These are phyloP conservation scores for Brassica nigra DNA, from an alignment of 345 rosid species.

Conservation along the genomic window DNA sequence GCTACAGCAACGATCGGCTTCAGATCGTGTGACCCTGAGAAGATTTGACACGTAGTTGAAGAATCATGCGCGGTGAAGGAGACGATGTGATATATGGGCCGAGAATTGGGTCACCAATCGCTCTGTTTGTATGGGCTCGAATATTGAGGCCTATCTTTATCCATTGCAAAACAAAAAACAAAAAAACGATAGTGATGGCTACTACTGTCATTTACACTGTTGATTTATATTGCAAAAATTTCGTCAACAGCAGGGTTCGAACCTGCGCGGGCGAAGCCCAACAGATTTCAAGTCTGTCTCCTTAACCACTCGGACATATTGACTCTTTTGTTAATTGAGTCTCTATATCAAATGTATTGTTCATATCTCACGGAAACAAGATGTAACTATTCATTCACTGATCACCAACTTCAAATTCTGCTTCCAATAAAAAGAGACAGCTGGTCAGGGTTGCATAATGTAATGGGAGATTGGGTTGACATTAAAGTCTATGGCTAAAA, in stretches of 20 bases:
- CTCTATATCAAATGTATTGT: not conserved
- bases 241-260: conserved; percentile 90
- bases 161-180: not conserved
- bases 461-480: not conserved
- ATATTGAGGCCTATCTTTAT: not conserved
- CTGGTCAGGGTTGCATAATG: not conserved
- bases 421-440: not conserved
- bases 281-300: conserved; percentile 96
- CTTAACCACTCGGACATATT: conserved; percentile 99
- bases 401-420: not conserved
- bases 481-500: not conserved
- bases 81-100: conserved; percentile 16
- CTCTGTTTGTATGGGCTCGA: conserved; percentile 14
- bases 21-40: conserved; percentile 31
- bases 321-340: not conserved
- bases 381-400: not conserved
- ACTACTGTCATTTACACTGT: not conserved
- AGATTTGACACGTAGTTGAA: conserved; percentile 26
- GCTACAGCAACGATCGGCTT: conserved; percentile 31
- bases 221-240: not conserved
- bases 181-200: not conserved
- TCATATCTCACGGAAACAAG: not conserved
- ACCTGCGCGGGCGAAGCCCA: conserved; percentile 85
- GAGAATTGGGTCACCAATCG: not conserved
- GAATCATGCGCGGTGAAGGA: conserved; percentile 11